Conservation (phyloP, 306 rosid genomes). For the Glycine soja region DNA sequence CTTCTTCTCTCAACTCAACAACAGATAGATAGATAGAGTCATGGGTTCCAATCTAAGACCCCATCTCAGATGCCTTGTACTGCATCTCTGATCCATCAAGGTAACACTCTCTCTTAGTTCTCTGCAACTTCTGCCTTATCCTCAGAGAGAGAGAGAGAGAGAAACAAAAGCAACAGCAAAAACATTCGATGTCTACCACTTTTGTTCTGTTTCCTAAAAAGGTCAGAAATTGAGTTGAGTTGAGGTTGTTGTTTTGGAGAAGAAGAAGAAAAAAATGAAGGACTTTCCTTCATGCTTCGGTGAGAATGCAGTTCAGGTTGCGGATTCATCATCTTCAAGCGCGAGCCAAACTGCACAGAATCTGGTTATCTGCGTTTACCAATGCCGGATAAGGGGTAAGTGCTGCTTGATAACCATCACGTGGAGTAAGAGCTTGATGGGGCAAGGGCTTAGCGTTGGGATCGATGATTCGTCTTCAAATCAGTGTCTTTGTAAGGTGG, state of each 20-base stretch:
- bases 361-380: conserved; percentile 82
- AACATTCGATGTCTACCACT: conserved; percentile 18
- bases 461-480: conserved; percentile 81
- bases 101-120: too few relatives aligned
- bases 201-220: conserved; percentile 12
- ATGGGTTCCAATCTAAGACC: too few relatives aligned
- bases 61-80: too few relatives aligned
- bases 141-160: too few relatives aligned
- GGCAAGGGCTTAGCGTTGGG: conserved; percentile 90
- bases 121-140: too few relatives aligned
- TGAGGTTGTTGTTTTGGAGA: conserved; percentile 38
- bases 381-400: conserved; percentile 76
- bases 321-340: conserved; percentile 92
- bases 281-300: conserved; percentile 98
- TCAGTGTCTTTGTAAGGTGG: conserved; percentile 91
- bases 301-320: conserved; percentile 93
- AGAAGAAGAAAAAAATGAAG: conserved; percentile 65
- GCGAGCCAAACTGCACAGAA: conserved; percentile 75
- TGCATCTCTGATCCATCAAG: too few relatives aligned
- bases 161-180: too few relatives aligned
- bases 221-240: conserved; percentile 42
- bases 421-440: conserved; percentile 92
- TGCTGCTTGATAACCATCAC: conserved; percentile 80
- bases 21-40: neutral
- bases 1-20: conserved; percentile 33